A percentile compares a stretch with the other conserved stretches of the same genome.
These are phyloP conservation scores for Straminergon stramineum DNA, from an alignment of 225 moss, liverwort and hornwort genomes.

Conservation along the genomic window DNA sequence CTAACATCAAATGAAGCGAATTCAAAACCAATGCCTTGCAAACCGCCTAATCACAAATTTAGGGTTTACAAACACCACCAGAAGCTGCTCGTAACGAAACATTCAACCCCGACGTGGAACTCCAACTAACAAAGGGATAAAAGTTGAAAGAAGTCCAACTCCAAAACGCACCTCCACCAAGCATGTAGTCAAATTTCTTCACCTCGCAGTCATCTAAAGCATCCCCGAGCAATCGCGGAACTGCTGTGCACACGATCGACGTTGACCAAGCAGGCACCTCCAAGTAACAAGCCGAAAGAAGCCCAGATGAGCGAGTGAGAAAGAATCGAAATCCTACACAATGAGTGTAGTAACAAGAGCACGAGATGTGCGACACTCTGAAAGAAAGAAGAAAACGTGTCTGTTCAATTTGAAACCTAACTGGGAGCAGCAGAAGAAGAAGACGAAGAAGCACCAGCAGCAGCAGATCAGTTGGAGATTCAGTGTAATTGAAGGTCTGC, in stretches of 20 bases:
- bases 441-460: neutral
- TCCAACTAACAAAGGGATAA: neutral
- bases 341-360: neutral
- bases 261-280: neutral
- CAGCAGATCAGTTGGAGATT: neutral
- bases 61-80: neutral
- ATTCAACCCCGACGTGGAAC: neutral
- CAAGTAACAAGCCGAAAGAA: neutral
- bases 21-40: neutral
- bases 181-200: neutral
- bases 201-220: neutral
- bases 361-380: neutral
- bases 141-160: neutral
- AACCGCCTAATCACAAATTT: neutral
- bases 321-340: neutral
- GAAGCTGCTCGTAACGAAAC: neutral
- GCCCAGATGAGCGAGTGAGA: neutral
- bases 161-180: slow-evolving; percentile 5
- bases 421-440: neutral
- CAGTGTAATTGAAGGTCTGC: neutral
- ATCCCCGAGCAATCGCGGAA: neutral
- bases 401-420: neutral
- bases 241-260: neutral
- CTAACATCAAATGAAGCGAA: neutral
- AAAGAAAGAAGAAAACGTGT: neutral